Conservation (phyloP, 2,329 filamentous ascomycete species). For the Metarhizium guizhouense region DNA sequence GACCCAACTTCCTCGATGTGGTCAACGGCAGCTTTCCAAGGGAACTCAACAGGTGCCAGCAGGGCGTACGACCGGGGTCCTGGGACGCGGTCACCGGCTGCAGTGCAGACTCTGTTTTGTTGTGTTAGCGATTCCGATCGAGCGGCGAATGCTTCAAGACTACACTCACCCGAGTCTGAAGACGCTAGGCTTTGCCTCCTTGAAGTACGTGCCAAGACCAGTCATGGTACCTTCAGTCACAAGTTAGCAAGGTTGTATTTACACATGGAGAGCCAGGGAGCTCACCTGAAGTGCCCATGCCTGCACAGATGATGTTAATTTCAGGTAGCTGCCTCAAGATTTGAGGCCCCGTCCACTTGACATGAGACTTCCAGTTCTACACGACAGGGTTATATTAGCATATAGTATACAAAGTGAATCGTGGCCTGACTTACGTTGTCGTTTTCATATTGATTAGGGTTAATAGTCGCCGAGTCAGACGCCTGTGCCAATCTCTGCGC, state of each 20-base stretch:
- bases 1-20: constrained; percentile 48
- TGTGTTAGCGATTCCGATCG: neutral
- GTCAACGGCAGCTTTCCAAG: constrained; percentile 48
- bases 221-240: constrained; percentile 32
- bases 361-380: constrained; percentile 45
- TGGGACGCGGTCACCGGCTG: constrained; percentile 46
- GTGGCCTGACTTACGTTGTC: constrained; percentile 15
- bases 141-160: neutral
- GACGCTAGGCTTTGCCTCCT: constrained; percentile 39
- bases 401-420: too few species aligned
- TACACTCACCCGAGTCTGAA: constrained; percentile 22
- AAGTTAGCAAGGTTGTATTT: neutral
- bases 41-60: constrained; percentile 43
- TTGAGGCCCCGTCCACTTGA: constrained; percentile 51
- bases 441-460: constrained; percentile 26
- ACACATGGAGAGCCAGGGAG: neutral
- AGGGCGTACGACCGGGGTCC: constrained; percentile 46
- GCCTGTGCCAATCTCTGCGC: constrained; percentile 18
- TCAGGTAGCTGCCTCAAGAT: constrained; percentile 46
- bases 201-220: constrained; percentile 41
- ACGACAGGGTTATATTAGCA: neutral
- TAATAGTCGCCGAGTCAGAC: constrained; percentile 15
- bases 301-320: constrained; percentile 45
- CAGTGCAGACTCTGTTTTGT: constrained; percentile 41
- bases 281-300: constrained; percentile 40